Evolutionary conservation across 1,139 yeast genomes (phyloP).

Genomic region (Pneumocystis carinii): DNA sequence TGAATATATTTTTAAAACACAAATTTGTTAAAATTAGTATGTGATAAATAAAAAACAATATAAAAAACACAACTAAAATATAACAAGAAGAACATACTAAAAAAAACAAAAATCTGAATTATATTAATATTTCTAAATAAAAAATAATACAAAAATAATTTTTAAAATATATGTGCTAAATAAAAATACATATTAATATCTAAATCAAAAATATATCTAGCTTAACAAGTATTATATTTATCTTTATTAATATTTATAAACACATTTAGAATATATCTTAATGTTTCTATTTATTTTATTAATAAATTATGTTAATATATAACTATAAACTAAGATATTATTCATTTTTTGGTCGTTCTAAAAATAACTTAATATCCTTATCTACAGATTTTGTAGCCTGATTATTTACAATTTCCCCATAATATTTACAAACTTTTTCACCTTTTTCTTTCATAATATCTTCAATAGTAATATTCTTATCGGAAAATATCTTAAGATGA

Average conservation of each 20-base stretch:
- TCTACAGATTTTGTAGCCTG: neutral
- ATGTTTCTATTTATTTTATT: neutral
- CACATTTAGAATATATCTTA: neutral
- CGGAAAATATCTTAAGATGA: slow-evolving; percentile 56
- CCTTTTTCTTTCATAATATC: slow-evolving; percentile 70
- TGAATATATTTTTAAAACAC: too few species aligned
- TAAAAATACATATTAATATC: neutral
- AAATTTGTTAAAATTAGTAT: too few species aligned
- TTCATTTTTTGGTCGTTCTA: neutral
- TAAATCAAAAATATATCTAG: neutral
- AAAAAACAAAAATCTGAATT: neutral
- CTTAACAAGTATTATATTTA: neutral
- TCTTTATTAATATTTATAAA: neutral
- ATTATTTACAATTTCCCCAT: slow-evolving; percentile 9
- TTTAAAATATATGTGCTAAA: neutral
- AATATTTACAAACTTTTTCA: slow-evolving; percentile 45
- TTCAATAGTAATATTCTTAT: slow-evolving; percentile 56
- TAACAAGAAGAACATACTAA: neutral
- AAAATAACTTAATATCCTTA: neutral
- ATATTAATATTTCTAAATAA: neutral
- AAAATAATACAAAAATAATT: neutral
- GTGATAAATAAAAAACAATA: neutral
- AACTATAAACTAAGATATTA: neutral
- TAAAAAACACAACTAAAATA: neutral
- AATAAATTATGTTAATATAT: neutral